Evolutionary conservation across 176 grass and related monocot genomes (phyloP), one percentile per base, ranked within the genome.

Genomic region (Avena insularis): DNA sequence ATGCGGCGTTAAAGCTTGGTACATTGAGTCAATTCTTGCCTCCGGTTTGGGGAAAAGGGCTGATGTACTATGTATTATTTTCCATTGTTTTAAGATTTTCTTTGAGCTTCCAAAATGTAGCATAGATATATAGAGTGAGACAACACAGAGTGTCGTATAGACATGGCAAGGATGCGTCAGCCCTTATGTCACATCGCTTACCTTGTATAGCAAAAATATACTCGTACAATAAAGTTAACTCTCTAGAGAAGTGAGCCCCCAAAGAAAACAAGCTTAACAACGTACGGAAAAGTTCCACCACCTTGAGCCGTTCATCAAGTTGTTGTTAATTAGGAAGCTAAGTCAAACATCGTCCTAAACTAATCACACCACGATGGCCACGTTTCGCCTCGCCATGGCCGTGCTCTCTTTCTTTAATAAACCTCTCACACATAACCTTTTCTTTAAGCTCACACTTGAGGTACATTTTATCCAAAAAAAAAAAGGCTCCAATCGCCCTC

Each of bases 301-400:
- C 86, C 86, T 91, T 85, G 70, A 57, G 38, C 49, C 62, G 1
- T 61, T 66, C 27, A 23, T 36, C 67, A 45, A 19, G 15, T 6
- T 55, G 74, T 17, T 76, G 57, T 45, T 83, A 80, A 83, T 25
- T 35, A 8, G 16, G 36, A 55, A 59, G 67, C 64, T 84, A 78
- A 84, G 49, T 86, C 58, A 79, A 88, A 60, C 48, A 40, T 29
- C 9, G 40, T 77, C 54, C 27, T 86, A 90, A 92, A 90, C 46
- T 84, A 90, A 86, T 79, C 71, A 19, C 19, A 12, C 16, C 78
- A 73, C 45, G 47, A 65, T 81, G 87, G 89, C 90, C 94, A 97
- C 92, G 94, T 94, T 94, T 97, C 88, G 90, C 61, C 36, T 68
- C 80, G 55, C 91, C 13, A 68, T 85, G 86, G 92, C 12, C 61